phyloP scores from a whole-genome alignment of 2,329 filamentous ascomycete genomes.

The Orbilia brochopaga region DNA sequence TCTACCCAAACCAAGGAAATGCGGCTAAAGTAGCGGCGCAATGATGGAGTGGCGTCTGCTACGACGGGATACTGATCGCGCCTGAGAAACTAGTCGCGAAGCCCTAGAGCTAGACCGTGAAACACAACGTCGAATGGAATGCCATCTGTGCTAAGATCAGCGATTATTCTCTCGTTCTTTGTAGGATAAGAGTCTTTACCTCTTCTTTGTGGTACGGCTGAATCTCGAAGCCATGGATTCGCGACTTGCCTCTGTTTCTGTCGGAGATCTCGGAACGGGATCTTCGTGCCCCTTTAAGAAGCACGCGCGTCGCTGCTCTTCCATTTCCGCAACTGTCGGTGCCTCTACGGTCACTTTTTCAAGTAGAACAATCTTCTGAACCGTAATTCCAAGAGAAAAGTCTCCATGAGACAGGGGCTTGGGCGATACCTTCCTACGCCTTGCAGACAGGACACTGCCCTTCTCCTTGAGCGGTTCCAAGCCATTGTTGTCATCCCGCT shows the following conservation, averaged over 20 bases:
- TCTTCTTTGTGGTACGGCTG: conserved; percentile 40
- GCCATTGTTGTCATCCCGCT: conserved; percentile 20
- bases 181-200: conserved; percentile 5
- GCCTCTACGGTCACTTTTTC: conserved; percentile 44
- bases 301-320: conserved; percentile 41
- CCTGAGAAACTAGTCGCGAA: conserved; percentile 33
- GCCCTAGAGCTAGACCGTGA: conserved; percentile 46
- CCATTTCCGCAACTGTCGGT: conserved; percentile 44
- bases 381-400: conserved; percentile 49
- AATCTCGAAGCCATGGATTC: conserved; percentile 43
- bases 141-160: conserved; percentile 27
- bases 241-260: conserved; percentile 41
- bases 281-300: conserved; percentile 47
- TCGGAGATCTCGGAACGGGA: conserved; percentile 33
- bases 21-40: conserved; percentile 16
- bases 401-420: conserved; percentile 41
- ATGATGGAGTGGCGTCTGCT: conserved; percentile 46
- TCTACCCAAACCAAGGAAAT: not conserved
- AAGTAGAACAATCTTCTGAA: conserved; percentile 50
- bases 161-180: not conserved
- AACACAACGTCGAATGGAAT: conserved; percentile 42
- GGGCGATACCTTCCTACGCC: conserved; percentile 33
- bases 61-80: conserved; percentile 28
- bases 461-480: conserved; percentile 35
- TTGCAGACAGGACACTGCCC: conserved; percentile 28